These are phyloP conservation scores for Helenozyma rhizophorensis DNA, from an alignment of 805 yeast genomes.

Conservation along the genomic window DNA sequence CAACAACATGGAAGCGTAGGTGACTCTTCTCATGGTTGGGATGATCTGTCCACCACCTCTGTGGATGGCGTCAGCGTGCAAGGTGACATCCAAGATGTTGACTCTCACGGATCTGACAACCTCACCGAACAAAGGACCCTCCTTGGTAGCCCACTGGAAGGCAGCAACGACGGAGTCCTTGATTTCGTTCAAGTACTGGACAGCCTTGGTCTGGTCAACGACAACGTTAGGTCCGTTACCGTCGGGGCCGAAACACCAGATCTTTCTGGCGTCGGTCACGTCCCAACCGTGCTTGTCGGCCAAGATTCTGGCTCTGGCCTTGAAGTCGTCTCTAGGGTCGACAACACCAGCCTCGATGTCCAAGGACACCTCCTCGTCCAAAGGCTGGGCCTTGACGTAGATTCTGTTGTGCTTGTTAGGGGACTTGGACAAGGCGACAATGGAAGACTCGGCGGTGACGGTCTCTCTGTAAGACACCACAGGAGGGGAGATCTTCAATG, in stretches of 20 bases:
- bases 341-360: constrained; percentile 94
- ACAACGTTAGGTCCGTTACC: constrained; percentile 98
- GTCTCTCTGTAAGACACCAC: constrained; percentile 99
- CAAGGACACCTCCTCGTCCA: constrained; percentile 84
- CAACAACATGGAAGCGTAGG: constrained; percentile 95
- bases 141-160: constrained; percentile 99
- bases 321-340: constrained; percentile 95
- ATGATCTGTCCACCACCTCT: constrained; percentile 99
- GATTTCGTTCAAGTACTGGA: constrained; percentile 97
- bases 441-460: constrained; percentile 88
- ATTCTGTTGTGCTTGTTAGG: constrained; percentile 99
- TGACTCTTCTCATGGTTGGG: constrained; percentile 99
- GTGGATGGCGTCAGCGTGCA: constrained; percentile 99
- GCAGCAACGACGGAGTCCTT: constrained; percentile 99
- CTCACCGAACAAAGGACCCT: constrained; percentile 99
- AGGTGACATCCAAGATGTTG: constrained; percentile 97
- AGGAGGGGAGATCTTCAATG: constrained; percentile 96
- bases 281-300: constrained; percentile 99
- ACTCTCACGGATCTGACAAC: constrained; percentile 92
- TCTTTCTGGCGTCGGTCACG: constrained; percentile 99
- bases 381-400: constrained; percentile 95
- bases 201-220: constrained; percentile 99
- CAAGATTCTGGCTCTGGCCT: constrained; percentile 97
- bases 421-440: constrained; percentile 96
- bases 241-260: constrained; percentile 99